Base-by-base conservation (phyloP, 106 monocot genomes). In the Dendrobium catenatum region DNA sequence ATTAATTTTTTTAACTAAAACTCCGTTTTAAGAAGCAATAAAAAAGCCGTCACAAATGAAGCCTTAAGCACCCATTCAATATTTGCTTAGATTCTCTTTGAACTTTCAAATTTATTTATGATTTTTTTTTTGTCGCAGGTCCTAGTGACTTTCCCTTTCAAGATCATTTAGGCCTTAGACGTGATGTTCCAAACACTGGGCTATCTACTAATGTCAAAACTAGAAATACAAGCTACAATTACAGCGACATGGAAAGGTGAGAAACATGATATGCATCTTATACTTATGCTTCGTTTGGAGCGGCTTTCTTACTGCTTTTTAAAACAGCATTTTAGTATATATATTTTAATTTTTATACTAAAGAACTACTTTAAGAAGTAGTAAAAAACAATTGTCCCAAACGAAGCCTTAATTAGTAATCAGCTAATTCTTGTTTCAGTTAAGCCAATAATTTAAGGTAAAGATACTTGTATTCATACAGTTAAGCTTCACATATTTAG, bases 211-310 rank as follows among this genome's bases (percentile, higher is more conserved):
- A 82, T 64, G 81, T 81, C 66, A 78, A 68, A 76, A 79, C 70
- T 27, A 78, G 67, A 76, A 59, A 82, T 81, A 72, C 61, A 43
- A 72, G 77, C 76, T 84, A 81, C 77, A 82, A 49, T 76, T 75
- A 76, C 47, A 86, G 29, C 37, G 80, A 89, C 33, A 76, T 73
- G 29, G 81, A 86, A n/a, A 88, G 86, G 91, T 86, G 79, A 64
- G 43, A 55, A 64, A 17, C 18, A 33, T 13, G 20, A 33, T 56
- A 16, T 56, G 56, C 18, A 61, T 56, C 11, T 56, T 41, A 6
- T 42, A 9, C 27, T 5, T 40, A 31, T 31, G 31, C 31, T 31
- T 31, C 1, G 31, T 31, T 31, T 31, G 31, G 31, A 31, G 1
- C 31, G 31, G 31, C 31, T 31, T 31, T 31, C 31, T 31, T 31